A percentile compares a stretch with the other conserved stretches of the same genome.
phyloP scores from a whole-genome alignment of 805 yeast genomes.

The Saccharomycopsis guyanensis region DNA sequence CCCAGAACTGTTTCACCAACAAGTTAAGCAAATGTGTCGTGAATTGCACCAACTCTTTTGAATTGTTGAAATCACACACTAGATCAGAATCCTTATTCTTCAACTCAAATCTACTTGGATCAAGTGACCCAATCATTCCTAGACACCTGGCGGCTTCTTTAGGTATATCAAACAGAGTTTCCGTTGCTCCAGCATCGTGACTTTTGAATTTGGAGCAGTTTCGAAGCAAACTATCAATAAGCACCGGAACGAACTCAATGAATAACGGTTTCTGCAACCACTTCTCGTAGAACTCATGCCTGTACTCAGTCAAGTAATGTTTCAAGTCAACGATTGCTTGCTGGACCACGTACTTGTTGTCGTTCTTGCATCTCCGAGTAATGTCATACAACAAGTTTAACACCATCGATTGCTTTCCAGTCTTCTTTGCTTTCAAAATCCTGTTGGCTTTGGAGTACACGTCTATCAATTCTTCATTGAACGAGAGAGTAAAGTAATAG shows the following conservation, averaged over 20 bases:
- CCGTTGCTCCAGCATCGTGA: not conserved
- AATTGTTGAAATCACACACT: conserved; percentile 55
- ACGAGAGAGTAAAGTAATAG: conserved; percentile 47
- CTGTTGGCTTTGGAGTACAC: conserved; percentile 26
- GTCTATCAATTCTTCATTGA: conserved; percentile 32
- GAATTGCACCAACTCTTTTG: conserved; percentile 35
- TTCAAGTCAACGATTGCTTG: conserved; percentile 64
- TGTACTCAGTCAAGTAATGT: conserved; percentile 44
- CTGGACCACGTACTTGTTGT: conserved; percentile 61
- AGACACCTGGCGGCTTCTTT: conserved; percentile 59
- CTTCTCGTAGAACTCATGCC: conserved; percentile 39
- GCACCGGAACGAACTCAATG: conserved; percentile 32
- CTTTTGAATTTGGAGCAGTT: conserved; percentile 47
- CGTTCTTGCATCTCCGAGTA: conserved; percentile 48
- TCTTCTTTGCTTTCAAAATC: conserved; percentile 25
- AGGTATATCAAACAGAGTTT: conserved; percentile 33
- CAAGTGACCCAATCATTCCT: conserved; percentile 64
- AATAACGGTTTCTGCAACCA: conserved; percentile 32
- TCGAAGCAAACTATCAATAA: conserved; percentile 47
- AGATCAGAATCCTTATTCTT: conserved; percentile 40
- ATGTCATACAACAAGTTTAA: conserved; percentile 41
- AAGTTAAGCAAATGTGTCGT: conserved; percentile 29
- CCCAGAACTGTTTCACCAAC: conserved; percentile 81
- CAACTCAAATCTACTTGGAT: conserved; percentile 26
- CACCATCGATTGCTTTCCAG: conserved; percentile 16